phyloP scores from a whole-genome alignment of 805 yeast genomes.

The Saccharomycopsis sp. region DNA sequence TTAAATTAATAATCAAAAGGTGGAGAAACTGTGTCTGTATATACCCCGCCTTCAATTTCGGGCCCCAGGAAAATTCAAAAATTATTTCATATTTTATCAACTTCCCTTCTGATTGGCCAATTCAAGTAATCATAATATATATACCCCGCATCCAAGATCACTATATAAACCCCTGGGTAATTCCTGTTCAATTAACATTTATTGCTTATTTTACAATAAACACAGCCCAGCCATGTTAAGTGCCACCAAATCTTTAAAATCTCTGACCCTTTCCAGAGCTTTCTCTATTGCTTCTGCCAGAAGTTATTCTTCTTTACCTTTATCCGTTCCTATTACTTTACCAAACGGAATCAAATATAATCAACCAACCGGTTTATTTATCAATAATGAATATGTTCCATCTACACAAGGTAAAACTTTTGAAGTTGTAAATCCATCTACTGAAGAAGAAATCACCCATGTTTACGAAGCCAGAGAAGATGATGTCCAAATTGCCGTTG shows the following conservation, averaged over 20 bases:
- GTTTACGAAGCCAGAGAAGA: slow-evolving; percentile 49
- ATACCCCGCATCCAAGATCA: too few relatives aligned
- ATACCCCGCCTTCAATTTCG: too few relatives aligned
- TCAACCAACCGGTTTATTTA: slow-evolving; percentile 76
- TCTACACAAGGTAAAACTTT: slow-evolving; percentile 48
- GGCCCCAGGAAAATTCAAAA: too few relatives aligned
- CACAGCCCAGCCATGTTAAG: too few relatives aligned
- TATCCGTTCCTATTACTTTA: slow-evolving; percentile 40
- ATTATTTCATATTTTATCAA: too few relatives aligned
- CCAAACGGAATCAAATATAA: slow-evolving; percentile 59
- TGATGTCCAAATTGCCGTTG: slow-evolving; percentile 63
- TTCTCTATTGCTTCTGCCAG: slow-evolving; percentile 8
- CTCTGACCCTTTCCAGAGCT: slow-evolving; percentile 12
- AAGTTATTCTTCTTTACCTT: slow-evolving; percentile 28
- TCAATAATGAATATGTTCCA: slow-evolving; percentile 69
- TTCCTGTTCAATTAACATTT: too few relatives aligned
- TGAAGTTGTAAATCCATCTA: slow-evolving; percentile 45
- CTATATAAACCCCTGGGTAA: too few relatives aligned
- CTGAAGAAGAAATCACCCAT: slow-evolving; percentile 49
- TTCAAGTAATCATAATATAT: too few relatives aligned
- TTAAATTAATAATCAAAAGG: too few relatives aligned
- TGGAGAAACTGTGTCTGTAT: too few relatives aligned
- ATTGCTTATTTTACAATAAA: too few relatives aligned
- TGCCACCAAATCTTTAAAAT: background rate
- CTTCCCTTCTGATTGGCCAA: too few relatives aligned